Evolutionary conservation across 495 filamentous ascomycete genomes (phyloP).

Genomic region (Stereocaulon alpinum): DNA sequence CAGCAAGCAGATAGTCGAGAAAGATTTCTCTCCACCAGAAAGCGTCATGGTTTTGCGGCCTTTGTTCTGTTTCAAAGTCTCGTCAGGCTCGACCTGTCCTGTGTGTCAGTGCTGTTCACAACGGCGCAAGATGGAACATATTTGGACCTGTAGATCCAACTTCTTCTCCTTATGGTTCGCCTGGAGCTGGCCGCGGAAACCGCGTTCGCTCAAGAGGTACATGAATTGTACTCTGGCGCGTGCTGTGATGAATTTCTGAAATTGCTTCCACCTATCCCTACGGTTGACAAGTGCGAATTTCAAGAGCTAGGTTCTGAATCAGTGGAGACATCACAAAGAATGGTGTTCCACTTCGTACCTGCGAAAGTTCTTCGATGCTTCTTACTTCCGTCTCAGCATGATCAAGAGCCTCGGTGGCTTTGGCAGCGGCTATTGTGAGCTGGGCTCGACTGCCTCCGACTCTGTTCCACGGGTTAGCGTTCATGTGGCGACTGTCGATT

Average conservation of each 20-base stretch:
- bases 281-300: constrained; percentile 59
- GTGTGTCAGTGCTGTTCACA: constrained; percentile 3
- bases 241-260: constrained; percentile 71
- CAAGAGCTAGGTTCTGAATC: constrained; percentile 35
- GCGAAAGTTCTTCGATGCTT: constrained; percentile 42
- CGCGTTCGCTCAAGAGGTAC: constrained; percentile 76
- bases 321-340: constrained; percentile 6
- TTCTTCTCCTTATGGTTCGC: constrained; percentile 63
- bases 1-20: constrained; percentile 89
- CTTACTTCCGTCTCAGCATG: constrained; percentile 37
- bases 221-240: constrained; percentile 77
- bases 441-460: constrained; percentile 59
- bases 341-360: constrained; percentile 29
- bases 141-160: constrained; percentile 61
- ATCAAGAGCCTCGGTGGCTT: constrained; percentile 34
- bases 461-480: constrained; percentile 24
- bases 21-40: constrained; percentile 93
- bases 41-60: constrained; percentile 83
- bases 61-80: constrained; percentile 48
- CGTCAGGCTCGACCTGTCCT: constrained; percentile 62
- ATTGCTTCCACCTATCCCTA: constrained; percentile 64
- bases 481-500: too few relatives aligned
- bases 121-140: neutral
- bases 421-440: constrained; percentile 42
- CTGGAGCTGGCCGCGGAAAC: constrained; percentile 71